Evolutionary conservation across 495 filamentous ascomycete genomes (phyloP), one percentile per base, ranked within the genome.

Genomic region (Penicillium goetzii): DNA sequence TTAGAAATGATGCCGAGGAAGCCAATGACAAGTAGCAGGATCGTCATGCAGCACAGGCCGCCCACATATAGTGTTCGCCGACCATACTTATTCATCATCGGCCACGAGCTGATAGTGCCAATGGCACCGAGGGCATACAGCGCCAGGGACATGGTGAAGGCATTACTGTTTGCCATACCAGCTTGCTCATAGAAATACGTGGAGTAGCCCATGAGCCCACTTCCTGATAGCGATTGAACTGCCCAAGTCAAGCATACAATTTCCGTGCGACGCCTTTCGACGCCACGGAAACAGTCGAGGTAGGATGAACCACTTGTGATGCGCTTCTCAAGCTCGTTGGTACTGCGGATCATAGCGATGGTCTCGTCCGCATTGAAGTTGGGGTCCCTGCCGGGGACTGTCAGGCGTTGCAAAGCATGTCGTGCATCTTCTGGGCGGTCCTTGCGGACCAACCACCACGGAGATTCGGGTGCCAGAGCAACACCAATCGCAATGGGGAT

Each of bases 401-500:
- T 90, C 30, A 94, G 76, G 21, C 90, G 87, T 21, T 83, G 78
- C 14, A 94, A 76, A 9, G 89, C 78, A 12, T 79, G 73, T 65
- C 89, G 88, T 12, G 91, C 91, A 28, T 89, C 83, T 14, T 89
- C 85, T 28, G 82, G 76, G 38, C 81, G 80, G 0, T 88, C 90
- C 65, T 84, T 86, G 8, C 90, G 84, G 43, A 93, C 87, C 4
- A 92, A 84, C 90, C 90, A 93, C 90, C 89, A 93, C 0, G 91
- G 91, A 2, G 83, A 87, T 72, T 94, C 91, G 2, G 91, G 91
- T 0, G 89, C 89, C 12, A 91, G 83, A 34, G 78, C 80, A 61
- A 90, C 84, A 12, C 88, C 88, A 36, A 91, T 79, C 47, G 89
- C 82, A 7, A 94, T 78, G 0, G 89, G 89, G 0, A 88, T 70